Evolutionary conservation across 2,329 filamentous ascomycete genomes (phyloP).

Genomic region (Sarocladium brachiariae): DNA sequence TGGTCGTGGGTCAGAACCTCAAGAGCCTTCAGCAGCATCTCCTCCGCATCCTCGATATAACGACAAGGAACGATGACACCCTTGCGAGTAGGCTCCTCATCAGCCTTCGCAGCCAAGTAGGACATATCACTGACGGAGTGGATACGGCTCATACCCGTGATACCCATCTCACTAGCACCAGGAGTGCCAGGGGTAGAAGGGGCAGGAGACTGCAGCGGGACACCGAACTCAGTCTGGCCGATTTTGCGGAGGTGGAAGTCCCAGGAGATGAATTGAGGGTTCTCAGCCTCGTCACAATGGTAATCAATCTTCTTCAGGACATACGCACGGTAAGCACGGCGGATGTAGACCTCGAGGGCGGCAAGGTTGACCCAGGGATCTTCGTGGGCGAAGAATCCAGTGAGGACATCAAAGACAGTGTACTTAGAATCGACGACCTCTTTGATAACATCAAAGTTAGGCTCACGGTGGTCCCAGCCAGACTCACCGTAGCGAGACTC

Average conservation of each 20-base stretch:
- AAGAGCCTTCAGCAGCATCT: conserved; percentile 74
- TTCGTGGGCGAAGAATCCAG: conserved; percentile 89
- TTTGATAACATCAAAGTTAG: conserved; percentile 83
- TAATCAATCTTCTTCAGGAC: conserved; percentile 85
- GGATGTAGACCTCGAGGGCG: conserved; percentile 91
- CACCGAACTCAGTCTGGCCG: conserved; percentile 81
- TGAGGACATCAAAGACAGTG: conserved; percentile 93
- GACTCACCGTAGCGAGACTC: conserved; percentile 97
- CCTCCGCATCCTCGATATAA: conserved; percentile 91
- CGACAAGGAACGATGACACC: conserved; percentile 91
- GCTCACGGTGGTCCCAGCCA: conserved; percentile 92
- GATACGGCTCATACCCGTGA: conserved; percentile 66
- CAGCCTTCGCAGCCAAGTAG: conserved; percentile 67
- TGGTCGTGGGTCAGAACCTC: conserved; percentile 65
- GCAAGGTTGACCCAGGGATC: conserved; percentile 93
- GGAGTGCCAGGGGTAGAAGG: conserved; percentile 81
- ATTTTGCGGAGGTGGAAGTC: conserved; percentile 94
- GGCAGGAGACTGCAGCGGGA: conserved; percentile 70
- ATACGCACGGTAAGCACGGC: conserved; percentile 95
- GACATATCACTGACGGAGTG: conserved; percentile 96
- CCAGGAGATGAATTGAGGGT: conserved; percentile 78
- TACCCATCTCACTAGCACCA: conserved; percentile 29
- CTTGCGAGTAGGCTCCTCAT: conserved; percentile 74
- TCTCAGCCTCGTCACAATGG: conserved; percentile 65
- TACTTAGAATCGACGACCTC: conserved; percentile 98